phyloP scores from a whole-genome alignment of 2,329 filamentous ascomycete species.

The Botrytis paeoniae region DNA sequence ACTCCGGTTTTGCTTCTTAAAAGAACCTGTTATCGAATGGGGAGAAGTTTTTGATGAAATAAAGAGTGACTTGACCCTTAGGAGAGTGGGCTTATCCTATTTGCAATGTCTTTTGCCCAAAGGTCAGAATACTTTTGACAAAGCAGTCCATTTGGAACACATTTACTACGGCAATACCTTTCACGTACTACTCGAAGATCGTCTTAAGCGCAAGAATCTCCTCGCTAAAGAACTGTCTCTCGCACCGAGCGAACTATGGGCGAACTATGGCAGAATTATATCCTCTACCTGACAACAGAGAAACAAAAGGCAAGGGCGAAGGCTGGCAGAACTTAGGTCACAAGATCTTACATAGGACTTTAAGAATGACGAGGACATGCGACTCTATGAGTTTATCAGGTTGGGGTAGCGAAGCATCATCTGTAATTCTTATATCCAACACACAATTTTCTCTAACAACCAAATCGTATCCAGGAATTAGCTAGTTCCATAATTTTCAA shows the following conservation, averaged over 20 bases:
- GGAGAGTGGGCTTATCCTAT: neutral
- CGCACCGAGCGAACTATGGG: neutral
- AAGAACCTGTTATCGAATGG: accelerated
- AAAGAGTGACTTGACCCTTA: neutral
- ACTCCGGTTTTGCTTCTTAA: accelerated
- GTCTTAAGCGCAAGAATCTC: neutral
- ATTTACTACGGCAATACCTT: neutral
- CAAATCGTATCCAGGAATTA: neutral
- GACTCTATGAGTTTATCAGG: neutral
- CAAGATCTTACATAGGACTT: neutral
- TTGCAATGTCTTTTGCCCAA: neutral
- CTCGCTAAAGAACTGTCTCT: neutral
- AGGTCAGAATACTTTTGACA: neutral
- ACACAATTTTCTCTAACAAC: neutral
- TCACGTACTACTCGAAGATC: neutral
- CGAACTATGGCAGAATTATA: neutral
- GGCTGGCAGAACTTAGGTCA: neutral
- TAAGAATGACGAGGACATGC: neutral
- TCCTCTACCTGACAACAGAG: neutral
- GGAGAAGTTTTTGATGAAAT: neutral
- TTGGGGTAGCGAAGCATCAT: neutral
- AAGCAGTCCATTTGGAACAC: too few species aligned
- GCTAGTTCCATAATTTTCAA: neutral
- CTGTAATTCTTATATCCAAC: neutral
- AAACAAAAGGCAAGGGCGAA: neutral